phyloP scores from a whole-genome alignment of 352 stramenopile genomes.

The Pythium brassicae region DNA sequence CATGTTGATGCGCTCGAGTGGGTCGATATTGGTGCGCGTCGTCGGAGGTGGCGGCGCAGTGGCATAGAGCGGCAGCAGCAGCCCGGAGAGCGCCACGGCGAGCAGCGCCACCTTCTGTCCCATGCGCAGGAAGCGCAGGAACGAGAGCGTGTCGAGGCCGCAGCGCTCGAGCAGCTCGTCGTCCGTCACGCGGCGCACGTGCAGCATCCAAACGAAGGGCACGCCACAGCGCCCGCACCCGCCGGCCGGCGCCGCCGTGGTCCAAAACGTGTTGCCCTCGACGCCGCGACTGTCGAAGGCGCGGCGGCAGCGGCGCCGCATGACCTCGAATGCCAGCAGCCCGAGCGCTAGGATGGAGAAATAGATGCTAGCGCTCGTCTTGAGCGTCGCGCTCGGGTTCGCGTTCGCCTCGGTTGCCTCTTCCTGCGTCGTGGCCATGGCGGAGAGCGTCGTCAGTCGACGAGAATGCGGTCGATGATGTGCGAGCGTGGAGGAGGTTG shows the following conservation, averaged over 20 bases:
- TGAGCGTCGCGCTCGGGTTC: constrained; percentile 66
- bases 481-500: no score
- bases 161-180: constrained; percentile 67
- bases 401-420: constrained; percentile 42
- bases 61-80: constrained; percentile 71
- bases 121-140: constrained; percentile 65
- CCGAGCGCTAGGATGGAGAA: constrained; percentile 39
- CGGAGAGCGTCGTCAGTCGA: no score
- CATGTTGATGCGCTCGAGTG: constrained; percentile 66
- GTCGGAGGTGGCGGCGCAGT: constrained; percentile 28
- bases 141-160: constrained; percentile 71
- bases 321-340: constrained; percentile 54
- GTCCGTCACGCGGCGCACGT: constrained; percentile 39
- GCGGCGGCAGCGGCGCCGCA: constrained; percentile 45
- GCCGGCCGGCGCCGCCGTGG: constrained; percentile 5
- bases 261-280: constrained; percentile 27
- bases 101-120: constrained; percentile 66
- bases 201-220: constrained; percentile 50
- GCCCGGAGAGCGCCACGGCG: constrained; percentile 41
- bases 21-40: constrained; percentile 28
- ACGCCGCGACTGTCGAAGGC: constrained; percentile 50
- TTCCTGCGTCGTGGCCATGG: constrained; percentile 40
- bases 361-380: constrained; percentile 68
- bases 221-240: no score
- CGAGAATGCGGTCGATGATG: no score